A percentile compares a stretch with the other conserved stretches of the same genome.
Evolutionary conservation across 2,329 filamentous ascomycete species (phyloP).

Genomic region (Drechslerella dactyloides): DNA sequence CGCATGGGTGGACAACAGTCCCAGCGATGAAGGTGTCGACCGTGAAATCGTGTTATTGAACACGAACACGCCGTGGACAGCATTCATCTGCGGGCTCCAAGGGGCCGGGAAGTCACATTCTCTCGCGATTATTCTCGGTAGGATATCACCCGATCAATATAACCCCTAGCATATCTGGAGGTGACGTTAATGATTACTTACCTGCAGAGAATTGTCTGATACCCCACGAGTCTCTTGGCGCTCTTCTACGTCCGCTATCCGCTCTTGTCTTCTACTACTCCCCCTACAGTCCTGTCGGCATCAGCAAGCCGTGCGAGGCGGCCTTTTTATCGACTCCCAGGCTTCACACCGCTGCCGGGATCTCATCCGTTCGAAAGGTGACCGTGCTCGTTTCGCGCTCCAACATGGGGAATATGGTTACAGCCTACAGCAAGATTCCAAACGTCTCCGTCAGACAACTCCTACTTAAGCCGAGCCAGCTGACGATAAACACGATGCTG

Average conservation of each 20-base stretch:
- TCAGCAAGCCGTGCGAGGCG: constrained; percentile 38
- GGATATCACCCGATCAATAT: too few relatives aligned
- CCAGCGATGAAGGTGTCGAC: too few relatives aligned
- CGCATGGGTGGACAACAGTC: too few relatives aligned
- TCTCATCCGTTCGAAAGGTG: constrained; percentile 47
- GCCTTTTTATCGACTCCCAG: constrained; percentile 30
- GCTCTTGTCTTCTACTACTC: constrained; percentile 31
- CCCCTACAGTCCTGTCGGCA: constrained; percentile 15
- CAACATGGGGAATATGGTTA: constrained; percentile 52
- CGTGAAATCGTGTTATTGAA: constrained; percentile 23
- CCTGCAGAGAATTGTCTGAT: constrained; percentile 33
- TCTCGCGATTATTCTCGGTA: constrained; percentile 37
- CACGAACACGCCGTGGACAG: constrained; percentile 29
- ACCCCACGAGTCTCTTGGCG: constrained; percentile 18
- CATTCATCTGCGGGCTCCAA: constrained; percentile 45
- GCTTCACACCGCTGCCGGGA: too few relatives aligned
- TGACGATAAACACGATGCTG: constrained; percentile 54
- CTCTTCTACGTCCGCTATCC: constrained; percentile 16
- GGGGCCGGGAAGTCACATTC: constrained; percentile 43
- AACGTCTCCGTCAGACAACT: constrained; percentile 52
- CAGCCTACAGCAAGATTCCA: constrained; percentile 54
- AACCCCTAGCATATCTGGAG: too few relatives aligned
- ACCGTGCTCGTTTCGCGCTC: constrained; percentile 54
- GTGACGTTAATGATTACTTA: too few relatives aligned
- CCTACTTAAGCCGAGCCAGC: constrained; percentile 52